phyloP scores from a whole-genome alignment of 768 basidiomycete species.

The Rhizopogon sp. region DNA sequence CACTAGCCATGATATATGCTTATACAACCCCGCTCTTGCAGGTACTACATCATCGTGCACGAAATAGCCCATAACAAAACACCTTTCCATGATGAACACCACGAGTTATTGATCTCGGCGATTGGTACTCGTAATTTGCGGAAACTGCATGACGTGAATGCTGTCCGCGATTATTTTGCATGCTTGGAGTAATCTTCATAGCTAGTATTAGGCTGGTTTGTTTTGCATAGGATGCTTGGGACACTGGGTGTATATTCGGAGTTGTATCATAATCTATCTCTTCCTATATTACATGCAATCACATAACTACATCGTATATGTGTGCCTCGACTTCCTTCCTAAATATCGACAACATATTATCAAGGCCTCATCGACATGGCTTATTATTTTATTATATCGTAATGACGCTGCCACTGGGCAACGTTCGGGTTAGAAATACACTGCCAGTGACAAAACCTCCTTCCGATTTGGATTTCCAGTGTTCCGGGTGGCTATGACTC shows the following conservation, averaged over 20 bases:
- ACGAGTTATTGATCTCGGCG: conserved; percentile 16
- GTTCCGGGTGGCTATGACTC: too few species aligned
- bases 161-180: background rate
- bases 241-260: background rate
- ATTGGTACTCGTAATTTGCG: background rate
- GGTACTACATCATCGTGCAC: conserved; percentile 24
- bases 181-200: background rate
- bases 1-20: background rate
- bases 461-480: too few species aligned
- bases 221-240: background rate
- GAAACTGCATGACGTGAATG: background rate
- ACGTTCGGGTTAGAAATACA: too few species aligned
- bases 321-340: too few species aligned
- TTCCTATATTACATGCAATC: background rate
- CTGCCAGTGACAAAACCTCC: too few species aligned
- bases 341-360: too few species aligned
- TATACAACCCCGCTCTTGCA: background rate
- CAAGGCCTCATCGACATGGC: too few species aligned
- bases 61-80: conserved; percentile 21
- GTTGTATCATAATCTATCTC: background rate
- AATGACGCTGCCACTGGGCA: too few species aligned
- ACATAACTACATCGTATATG: too few species aligned
- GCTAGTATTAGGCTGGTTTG: background rate
- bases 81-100: conserved; percentile 21
- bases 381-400: too few species aligned